Base-by-base conservation (phyloP, 2,329 filamentous ascomycete genomes). In the Xylaria sp. region DNA sequence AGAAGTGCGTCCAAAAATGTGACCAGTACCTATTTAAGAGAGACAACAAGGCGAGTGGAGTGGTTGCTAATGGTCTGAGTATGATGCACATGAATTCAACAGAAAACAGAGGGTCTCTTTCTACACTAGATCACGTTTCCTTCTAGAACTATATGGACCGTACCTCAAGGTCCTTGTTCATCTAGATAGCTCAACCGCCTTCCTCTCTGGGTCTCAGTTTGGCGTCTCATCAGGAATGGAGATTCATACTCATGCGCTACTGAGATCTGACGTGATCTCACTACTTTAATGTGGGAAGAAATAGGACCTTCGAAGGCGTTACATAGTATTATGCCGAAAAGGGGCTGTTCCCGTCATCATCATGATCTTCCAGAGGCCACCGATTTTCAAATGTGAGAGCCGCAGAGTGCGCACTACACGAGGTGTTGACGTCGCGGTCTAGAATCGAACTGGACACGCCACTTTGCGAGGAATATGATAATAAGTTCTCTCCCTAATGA, bases 201-300 rank as follows among this genome's bases (percentile, higher is more conserved):
- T 62, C 68, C 61, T 40, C 25, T 60, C 64, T 60, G 10, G 35
- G 60, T 9, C 25, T 61, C 10, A 13, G 53, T 27, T 40, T 13
- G n/a, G 40, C 21, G 35, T 48, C 35, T 59, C 57, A 27, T 55
- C 29, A 35, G 32, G 3, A 13, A 25, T 40, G 13, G 8, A 25
- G 21, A 16, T 5, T 12, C 3, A 42, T 29, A 9, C 37, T 40
- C 18, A 60, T 64, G 37, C 32, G 16, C 23, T 70, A 54, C 53
- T 47, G 62, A 59, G 25, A 57, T 68, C 25, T 27, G 53, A 42
- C 18, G 18, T 57, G 27, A 47, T 55, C 16, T 13, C 21, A 18
- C 51, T 59, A 1, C 25, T 40, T 37, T 18, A 48, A 29, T 21
- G 6, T 13, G 18, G 6, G 21, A 50, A 37, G 8, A 12, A 25